A percentile compares a stretch with the other conserved stretches of the same genome.
These are phyloP conservation scores for Ganoderma lucidum DNA, from an alignment of 1,284 basidiomycete genomes.

Conservation along the genomic window DNA sequence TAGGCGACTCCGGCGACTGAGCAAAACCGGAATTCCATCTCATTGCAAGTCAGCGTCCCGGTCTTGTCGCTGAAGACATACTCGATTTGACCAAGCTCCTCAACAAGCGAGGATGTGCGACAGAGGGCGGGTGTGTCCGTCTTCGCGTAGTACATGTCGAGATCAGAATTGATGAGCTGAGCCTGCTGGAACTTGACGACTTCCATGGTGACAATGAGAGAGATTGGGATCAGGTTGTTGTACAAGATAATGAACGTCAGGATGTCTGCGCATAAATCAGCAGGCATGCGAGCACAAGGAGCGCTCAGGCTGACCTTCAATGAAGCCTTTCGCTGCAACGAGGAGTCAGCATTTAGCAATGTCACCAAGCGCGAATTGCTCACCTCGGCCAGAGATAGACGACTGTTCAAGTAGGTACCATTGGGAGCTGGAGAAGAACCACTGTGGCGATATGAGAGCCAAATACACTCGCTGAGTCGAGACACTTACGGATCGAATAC, in stretches of 20 bases:
- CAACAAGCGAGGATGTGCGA: constrained; percentile 95
- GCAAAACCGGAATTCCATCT: constrained; percentile 98
- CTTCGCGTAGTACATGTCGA: constrained; percentile 94
- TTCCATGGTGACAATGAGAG: constrained; percentile 99
- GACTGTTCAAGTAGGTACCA: constrained; percentile 82
- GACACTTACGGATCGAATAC: constrained; percentile 71
- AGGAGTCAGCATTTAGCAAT: constrained; percentile 7
- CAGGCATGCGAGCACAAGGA: constrained; percentile 6
- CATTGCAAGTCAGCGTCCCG: constrained; percentile 95
- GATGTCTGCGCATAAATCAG: constrained; percentile 67
- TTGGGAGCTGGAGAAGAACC: constrained; percentile 84
- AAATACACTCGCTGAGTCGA: not conserved
- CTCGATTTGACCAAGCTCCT: constrained; percentile 98
- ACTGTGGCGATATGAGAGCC: constrained; percentile 45
- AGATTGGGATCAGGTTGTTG: constrained; percentile 99
- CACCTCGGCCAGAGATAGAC: constrained; percentile 69
- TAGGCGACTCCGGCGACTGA: constrained; percentile 91
- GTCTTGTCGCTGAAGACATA: constrained; percentile 99
- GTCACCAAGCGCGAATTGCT: not conserved
- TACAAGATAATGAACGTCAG: constrained; percentile 99
- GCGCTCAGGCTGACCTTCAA: constrained; percentile 63
- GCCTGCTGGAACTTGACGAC: constrained; percentile 99
- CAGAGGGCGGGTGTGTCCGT: constrained; percentile 98
- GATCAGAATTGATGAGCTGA: constrained; percentile 95
- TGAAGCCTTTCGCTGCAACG: constrained; percentile 73